phyloP scores from a whole-genome alignment of 768 basidiomycete genomes.

The Dacryopinax spathularia region DNA sequence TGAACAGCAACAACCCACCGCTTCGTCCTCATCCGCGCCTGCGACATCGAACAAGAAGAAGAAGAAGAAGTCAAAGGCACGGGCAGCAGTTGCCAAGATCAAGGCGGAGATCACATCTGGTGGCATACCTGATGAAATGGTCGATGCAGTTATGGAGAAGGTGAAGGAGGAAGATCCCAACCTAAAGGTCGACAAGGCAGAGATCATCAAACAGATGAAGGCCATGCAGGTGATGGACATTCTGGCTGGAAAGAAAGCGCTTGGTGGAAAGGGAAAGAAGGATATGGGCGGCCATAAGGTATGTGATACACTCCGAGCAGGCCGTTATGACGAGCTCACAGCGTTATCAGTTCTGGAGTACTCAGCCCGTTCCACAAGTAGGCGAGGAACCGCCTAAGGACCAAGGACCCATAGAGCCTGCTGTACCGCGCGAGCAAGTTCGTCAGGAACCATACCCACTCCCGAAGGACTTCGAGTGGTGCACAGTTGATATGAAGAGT shows the following conservation, averaged over 20 bases:
- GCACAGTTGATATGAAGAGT: slow-evolving; percentile 61
- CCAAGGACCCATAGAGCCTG: slow-evolving; percentile 83
- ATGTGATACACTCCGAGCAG: slow-evolving; percentile 11
- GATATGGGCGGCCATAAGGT: slow-evolving; percentile 84
- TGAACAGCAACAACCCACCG: slow-evolving; percentile 14
- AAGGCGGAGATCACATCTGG: slow-evolving; percentile 36
- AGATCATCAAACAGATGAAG: slow-evolving; percentile 53
- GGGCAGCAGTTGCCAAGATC: slow-evolving; percentile 32
- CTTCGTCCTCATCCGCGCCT: not conserved
- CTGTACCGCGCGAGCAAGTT: slow-evolving; percentile 60
- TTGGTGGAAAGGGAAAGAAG: slow-evolving; percentile 63
- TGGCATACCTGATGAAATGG: slow-evolving; percentile 44
- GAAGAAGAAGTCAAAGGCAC: slow-evolving; percentile 67
- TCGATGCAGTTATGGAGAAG: slow-evolving; percentile 52
- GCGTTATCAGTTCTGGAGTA: slow-evolving; percentile 72
- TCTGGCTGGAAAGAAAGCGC: slow-evolving; percentile 62
- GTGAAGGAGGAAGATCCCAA: slow-evolving; percentile 45
- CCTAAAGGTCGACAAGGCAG: slow-evolving; percentile 41
- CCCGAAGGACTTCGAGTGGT: slow-evolving; percentile 90
- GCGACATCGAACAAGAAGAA: slow-evolving; percentile 54
- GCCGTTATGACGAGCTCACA: slow-evolving; percentile 9
- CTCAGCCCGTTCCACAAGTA: slow-evolving; percentile 89
- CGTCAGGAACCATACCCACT: slow-evolving; percentile 77
- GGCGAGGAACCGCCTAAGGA: slow-evolving; percentile 49
- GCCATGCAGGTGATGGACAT: slow-evolving; percentile 77